Base-by-base conservation (phyloP, 2,329 filamentous ascomycete genomes). In the Madurella fahalii region DNA sequence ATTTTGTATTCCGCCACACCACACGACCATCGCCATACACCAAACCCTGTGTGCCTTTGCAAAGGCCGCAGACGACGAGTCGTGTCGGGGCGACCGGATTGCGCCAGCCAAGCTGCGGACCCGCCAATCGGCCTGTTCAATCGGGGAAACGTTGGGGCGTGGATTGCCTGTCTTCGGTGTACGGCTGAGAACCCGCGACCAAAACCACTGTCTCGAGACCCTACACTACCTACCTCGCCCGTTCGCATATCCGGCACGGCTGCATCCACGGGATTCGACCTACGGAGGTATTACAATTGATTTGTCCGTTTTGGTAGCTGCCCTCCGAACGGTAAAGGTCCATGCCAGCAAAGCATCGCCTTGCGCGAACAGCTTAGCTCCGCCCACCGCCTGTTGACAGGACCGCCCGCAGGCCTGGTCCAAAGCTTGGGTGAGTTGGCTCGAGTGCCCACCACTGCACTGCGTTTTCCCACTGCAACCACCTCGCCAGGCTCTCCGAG, bases 11-110 rank as follows among this genome's bases (percentile, higher is more conserved):
- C 59, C 48, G 45, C 59, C 54, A 57, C 61, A 57, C 56, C 54
- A 51, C 54, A 57, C 59, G 50, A 56, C 54, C 53, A 55, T 58
- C 59, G 58, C 58, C 59, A 60, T 57, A 56, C 57, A 48, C 54
- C 56, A 54, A 48, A 42, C 54, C 50, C 57, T 58, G 58, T 58
- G 61, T 54, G 59, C 57, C 60, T 56, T 54, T 55, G 47, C 40
- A 48, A 56, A 58, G 58, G 56, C 58, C 58, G 55, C 62, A 61
- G 62, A 58, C 54, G 61, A 61, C 59, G 56, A 61, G 58, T 54
- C 54, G 57, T 58, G 53, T 56, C 52, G 60, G 60, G 57, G 52
- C 57, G 58, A 62, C 50, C 57, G 53, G 56, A 59, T 50, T 49
- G 56, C 42, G 52, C 30, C 15, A 42, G 16, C 42, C 44, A 7